Conservation (phyloP, 345 rosid species). For the Hibiscus syriacus region DNA sequence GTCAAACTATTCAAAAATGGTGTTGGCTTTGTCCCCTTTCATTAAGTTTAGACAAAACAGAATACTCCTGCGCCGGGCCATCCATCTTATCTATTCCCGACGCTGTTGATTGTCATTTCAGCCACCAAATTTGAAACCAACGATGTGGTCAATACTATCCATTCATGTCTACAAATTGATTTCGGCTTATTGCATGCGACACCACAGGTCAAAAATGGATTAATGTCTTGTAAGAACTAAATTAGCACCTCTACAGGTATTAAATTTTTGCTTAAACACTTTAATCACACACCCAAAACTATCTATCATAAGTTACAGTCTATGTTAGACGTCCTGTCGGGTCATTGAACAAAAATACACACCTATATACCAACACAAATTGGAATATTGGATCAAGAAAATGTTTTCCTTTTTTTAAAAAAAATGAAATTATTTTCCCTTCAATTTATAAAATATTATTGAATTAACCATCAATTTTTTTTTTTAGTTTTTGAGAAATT, state of each 20-base stretch:
- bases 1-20: not conserved
- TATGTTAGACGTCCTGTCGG: constrained; percentile 8
- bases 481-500: too few relatives aligned
- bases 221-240: not conserved
- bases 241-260: not conserved
- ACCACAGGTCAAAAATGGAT: not conserved
- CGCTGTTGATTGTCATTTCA: not conserved
- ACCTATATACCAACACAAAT: too few relatives aligned
- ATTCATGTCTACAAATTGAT: not conserved
- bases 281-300: not conserved
- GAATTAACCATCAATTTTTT: too few relatives aligned
- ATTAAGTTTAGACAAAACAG: not conserved
- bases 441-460: too few relatives aligned
- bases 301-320: not conserved
- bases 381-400: too few relatives aligned
- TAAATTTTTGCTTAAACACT: not conserved
- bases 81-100: not conserved
- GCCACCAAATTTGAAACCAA: not conserved
- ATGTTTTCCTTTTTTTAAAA: too few relatives aligned
- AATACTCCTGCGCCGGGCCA: not conserved
- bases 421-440: too few relatives aligned
- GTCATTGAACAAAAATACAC: not conserved
- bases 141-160: too few relatives aligned
- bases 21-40: not conserved
- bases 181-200: not conserved